phyloP scores from a whole-genome alignment of 305 asterid species.

The Ajuga reptans region DNA sequence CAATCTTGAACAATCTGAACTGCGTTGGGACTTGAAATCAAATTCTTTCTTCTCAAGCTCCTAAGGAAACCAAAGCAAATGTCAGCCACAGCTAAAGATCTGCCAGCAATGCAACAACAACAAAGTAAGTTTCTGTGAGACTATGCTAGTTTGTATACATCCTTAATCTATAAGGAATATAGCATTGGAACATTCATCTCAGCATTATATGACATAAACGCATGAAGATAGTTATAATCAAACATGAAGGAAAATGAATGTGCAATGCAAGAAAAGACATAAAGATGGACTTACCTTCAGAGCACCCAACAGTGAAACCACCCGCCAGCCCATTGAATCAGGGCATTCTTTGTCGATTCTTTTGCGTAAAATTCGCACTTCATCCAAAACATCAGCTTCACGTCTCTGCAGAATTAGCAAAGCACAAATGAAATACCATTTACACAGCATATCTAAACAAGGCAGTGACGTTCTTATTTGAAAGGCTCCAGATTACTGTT shows the following conservation, averaged over 20 bases:
- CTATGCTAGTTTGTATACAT: neutral
- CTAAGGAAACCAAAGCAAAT: conserved; percentile 29
- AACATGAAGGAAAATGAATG: neutral
- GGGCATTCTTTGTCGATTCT: conserved; percentile 23
- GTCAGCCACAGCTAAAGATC: conserved; percentile 12
- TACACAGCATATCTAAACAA: neutral
- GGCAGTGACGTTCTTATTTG: neutral
- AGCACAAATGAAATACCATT: neutral
- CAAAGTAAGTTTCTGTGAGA: neutral
- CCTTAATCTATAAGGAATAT: neutral
- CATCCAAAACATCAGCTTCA: conserved; percentile 28
- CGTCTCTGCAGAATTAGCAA: conserved; percentile 23
- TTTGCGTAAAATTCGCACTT: conserved; percentile 34
- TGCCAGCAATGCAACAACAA: conserved; percentile 1
- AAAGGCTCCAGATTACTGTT: neutral
- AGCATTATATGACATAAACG: neutral
- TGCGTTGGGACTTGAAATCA: conserved; percentile 32
- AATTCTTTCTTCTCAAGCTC: conserved; percentile 50
- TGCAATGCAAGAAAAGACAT: neutral
- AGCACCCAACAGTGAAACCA: conserved; percentile 35
- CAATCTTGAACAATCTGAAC: conserved; percentile 38
- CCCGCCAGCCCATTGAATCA: conserved; percentile 25
- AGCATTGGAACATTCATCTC: neutral
- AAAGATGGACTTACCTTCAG: conserved; percentile 35
- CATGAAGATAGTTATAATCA: neutral